Conservation (phyloP, 495 filamentous ascomycete species). For the Aspergillus haitiensis region DNA sequence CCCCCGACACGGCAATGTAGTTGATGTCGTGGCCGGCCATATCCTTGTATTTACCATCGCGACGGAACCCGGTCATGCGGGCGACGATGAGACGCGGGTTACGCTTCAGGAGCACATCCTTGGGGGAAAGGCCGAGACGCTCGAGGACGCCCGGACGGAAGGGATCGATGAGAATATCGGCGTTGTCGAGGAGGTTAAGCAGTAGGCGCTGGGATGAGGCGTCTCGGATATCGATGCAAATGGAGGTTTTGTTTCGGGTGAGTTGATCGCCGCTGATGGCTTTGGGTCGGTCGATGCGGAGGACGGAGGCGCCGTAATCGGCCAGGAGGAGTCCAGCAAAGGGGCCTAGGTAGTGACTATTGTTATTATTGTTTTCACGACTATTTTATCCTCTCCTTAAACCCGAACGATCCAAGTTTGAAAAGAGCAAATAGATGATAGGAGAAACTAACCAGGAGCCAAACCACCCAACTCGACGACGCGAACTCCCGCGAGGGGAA, state of each 20-base stretch:
- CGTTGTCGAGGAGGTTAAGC: constrained; percentile 57
- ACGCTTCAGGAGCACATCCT: constrained; percentile 54
- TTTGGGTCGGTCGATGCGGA: constrained; percentile 77
- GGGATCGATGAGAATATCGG: constrained; percentile 87
- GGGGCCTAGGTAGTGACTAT: constrained; percentile 56
- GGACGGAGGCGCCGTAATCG: constrained; percentile 83
- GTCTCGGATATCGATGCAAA: constrained; percentile 75
- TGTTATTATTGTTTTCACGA: constrained; percentile 1
- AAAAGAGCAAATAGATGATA: constrained; percentile 1
- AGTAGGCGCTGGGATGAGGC: constrained; percentile 60
- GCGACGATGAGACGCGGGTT: constrained; percentile 82
- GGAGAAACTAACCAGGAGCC: constrained; percentile 64
- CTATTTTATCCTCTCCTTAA: too few species aligned
- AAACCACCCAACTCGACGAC: constrained; percentile 90
- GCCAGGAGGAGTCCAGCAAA: constrained; percentile 87
- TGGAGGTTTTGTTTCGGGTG: constrained; percentile 74
- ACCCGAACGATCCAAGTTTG: too few species aligned
- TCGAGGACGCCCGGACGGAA: constrained; percentile 90
- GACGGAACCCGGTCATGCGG: constrained; percentile 84
- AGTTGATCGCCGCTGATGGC: constrained; percentile 58
- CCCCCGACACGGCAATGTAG: constrained; percentile 86
- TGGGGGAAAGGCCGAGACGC: constrained; percentile 71
- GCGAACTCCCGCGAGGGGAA: constrained; percentile 69
- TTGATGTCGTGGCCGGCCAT: constrained; percentile 99
- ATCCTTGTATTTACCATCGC: constrained; percentile 75